Evolutionary conservation across 345 rosid species (phyloP).

Genomic region (Lepidium africanum): DNA sequence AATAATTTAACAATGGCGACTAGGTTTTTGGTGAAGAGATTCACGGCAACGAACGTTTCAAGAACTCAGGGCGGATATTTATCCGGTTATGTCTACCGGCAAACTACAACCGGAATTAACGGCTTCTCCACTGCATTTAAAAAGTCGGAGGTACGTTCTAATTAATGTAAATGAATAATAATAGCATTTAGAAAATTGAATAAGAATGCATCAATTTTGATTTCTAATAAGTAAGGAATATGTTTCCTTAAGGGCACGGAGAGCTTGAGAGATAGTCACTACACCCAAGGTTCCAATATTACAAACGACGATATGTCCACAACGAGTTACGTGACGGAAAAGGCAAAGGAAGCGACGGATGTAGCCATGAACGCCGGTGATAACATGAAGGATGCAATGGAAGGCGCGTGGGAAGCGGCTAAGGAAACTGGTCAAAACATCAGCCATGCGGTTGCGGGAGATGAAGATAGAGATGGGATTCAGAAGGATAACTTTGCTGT

Average conservation of each 20-base stretch:
- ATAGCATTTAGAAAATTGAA: neutral
- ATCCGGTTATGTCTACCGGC: slow-evolving; percentile 16
- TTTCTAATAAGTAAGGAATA: neutral
- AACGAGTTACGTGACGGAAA: slow-evolving; percentile 28
- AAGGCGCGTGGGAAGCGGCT: slow-evolving; percentile 39
- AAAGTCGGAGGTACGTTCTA: slow-evolving; percentile 5
- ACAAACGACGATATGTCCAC: slow-evolving; percentile 17
- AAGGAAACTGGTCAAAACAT: slow-evolving; percentile 32
- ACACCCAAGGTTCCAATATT: neutral
- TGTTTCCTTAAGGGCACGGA: neutral
- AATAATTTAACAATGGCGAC: neutral
- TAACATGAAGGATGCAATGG: slow-evolving; percentile 32
- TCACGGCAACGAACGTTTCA: slow-evolving; percentile 3
- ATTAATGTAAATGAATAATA: neutral
- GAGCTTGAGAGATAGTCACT: slow-evolving; percentile 7
- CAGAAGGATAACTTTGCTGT: slow-evolving; percentile 31
- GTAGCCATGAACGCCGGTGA: slow-evolving; percentile 32
- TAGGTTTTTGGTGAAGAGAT: slow-evolving; percentile 16
- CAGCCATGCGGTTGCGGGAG: slow-evolving; percentile 15
- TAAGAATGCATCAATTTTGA: neutral
- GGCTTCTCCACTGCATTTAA: slow-evolving; percentile 19
- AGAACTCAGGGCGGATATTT: slow-evolving; percentile 1
- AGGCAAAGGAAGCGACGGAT: slow-evolving; percentile 34
- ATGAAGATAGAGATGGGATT: slow-evolving; percentile 11
- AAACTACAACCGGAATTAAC: slow-evolving; percentile 5